phyloP scores from a whole-genome alignment of 129 eudicot genomes.

The Saposhnikovia divaricata region DNA sequence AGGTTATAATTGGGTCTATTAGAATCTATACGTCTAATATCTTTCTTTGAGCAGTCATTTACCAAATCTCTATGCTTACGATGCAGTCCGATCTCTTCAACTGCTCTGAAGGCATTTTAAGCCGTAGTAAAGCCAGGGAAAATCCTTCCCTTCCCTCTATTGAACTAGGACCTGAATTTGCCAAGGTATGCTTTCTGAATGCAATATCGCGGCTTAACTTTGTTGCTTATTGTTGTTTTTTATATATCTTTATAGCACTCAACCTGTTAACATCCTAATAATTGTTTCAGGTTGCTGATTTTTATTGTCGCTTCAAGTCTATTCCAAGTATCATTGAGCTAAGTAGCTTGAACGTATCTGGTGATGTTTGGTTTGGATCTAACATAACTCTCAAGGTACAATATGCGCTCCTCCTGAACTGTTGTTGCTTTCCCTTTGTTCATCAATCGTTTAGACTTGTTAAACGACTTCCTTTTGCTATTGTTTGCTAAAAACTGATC shows the following conservation, averaged over 20 bases:
- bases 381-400: conserved; percentile 60
- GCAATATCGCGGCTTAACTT: background rate
- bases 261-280: background rate
- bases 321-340: conserved; percentile 1
- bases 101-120: conserved; percentile 8
- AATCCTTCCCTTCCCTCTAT: conserved; percentile 1
- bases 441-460: background rate
- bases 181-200: background rate
- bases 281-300: conserved; percentile 7
- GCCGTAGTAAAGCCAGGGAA: background rate
- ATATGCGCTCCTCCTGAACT: background rate
- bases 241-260: background rate
- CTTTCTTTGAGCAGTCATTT: background rate
- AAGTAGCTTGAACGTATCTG: conserved; percentile 45
- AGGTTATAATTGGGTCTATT: conserved; percentile 35
- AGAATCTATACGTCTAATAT: background rate
- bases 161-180: conserved; percentile 11
- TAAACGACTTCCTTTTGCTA: background rate
- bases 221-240: background rate
- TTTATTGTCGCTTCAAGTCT: background rate
- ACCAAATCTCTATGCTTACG: background rate
- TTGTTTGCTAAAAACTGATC: background rate
- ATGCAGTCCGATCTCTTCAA: conserved; percentile 8
- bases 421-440: background rate
- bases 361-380: conserved; percentile 73